Evolutionary conservation across 78 protist genomes (phyloP), one percentile per base, ranked within the genome.

Genomic region (Mantamonas sphyraenae): DNA sequence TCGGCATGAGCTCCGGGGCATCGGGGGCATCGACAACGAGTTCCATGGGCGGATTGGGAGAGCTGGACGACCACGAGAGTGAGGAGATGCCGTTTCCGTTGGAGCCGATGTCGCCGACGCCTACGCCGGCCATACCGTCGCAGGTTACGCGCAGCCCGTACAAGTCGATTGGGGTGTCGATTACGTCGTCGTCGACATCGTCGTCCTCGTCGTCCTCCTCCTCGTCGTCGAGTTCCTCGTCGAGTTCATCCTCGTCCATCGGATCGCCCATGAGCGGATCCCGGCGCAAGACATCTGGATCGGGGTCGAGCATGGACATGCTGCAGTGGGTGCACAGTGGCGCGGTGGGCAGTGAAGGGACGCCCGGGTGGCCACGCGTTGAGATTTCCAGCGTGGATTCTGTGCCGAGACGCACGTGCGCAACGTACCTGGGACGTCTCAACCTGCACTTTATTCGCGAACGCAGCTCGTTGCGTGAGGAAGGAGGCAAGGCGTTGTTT

Each of bases 401-500:
- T 38, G 64, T 85, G 4, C 83, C 90, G 0, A 64, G 68, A 28
- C 24, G 68, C 24, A 34, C 16, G 30, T n/a, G 63, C 43, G 59
- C 39, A 26, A 43, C 35, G 60, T 69, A 73, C 70, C 67, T 85
- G 0, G 90, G 90, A 34, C 75, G 76, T 53, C 55, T 85, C 47
- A 60, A 34, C 33, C 64, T 85, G 30, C 81, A 72, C 69, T 51
- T 85, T 37, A 80, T 85, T 66, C 70, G 73, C 56, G 88, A 83
- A 53, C 66, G 71, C 20, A 72, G 69, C 73, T 38, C 76, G 3
- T 66, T 83, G 35, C 56, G 76, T 34, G 83, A 77, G n/a, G 69
- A 70, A 34, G 88, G 88, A 51, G 88, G 88, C n/a, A 43, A 72
- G 19, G 84, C 75, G 68, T 71, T 57, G 53, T 77, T 83, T 42